phyloP scores from a whole-genome alignment of 169 alveolate genomes.

The Eimeria praecox region DNA sequence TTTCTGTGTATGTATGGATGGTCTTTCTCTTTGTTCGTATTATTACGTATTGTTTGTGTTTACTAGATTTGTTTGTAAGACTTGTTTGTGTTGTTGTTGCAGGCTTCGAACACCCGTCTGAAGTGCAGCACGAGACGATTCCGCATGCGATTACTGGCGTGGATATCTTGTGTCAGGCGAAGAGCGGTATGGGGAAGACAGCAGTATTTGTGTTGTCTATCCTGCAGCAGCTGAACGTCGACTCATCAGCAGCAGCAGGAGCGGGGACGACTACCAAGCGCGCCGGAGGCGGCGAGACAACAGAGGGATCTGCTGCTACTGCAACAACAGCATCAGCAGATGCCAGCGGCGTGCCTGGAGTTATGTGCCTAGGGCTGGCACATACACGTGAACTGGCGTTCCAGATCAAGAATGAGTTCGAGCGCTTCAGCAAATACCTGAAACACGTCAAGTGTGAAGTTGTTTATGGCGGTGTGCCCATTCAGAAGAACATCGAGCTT shows the following conservation, averaged over 20 bases:
- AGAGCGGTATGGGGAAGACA: constrained; percentile 99
- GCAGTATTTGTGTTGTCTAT: constrained; percentile 99
- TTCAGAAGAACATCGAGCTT: constrained; percentile 95
- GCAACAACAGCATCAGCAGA: constrained; percentile 83
- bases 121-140: constrained; percentile 99
- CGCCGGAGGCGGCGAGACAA: constrained; percentile 64
- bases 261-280: constrained; percentile 82
- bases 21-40: background rate
- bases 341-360: constrained; percentile 87
- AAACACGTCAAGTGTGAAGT: constrained; percentile 97
- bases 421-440: constrained; percentile 97
- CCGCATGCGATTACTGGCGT: constrained; percentile 99
- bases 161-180: constrained; percentile 99
- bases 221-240: constrained; percentile 97
- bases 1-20: background rate
- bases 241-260: constrained; percentile 83
- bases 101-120: constrained; percentile 99
- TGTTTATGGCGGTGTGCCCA: constrained; percentile 99
- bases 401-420: constrained; percentile 99
- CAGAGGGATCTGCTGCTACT: constrained; percentile 85
- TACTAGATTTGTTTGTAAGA: too few relatives aligned
- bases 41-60: background rate
- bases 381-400: constrained; percentile 99
- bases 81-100: background rate
- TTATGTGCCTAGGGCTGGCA: constrained; percentile 94